These are phyloP conservation scores for Aspergillus sp. DNA, from an alignment of 2,329 filamentous ascomycete species.

Conservation along the genomic window DNA sequence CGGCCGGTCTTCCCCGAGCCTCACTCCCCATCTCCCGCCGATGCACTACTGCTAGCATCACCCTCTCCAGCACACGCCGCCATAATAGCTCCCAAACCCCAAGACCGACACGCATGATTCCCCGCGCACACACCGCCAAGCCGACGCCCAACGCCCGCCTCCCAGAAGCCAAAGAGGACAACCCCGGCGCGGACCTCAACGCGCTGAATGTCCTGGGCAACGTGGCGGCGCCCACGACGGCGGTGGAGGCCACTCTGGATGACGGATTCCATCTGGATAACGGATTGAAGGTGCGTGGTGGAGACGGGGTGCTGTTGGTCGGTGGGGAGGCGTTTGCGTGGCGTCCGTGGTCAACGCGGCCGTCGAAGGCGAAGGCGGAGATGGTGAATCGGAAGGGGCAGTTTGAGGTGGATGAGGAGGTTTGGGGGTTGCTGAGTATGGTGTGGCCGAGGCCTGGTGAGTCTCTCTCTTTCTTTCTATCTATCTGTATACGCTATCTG, in stretches of 20 bases:
- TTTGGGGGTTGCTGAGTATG: conserved; percentile 66
- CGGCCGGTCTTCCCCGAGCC: too few relatives aligned
- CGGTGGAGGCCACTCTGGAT: conserved; percentile 70
- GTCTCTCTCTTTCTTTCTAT: conserved; percentile 26
- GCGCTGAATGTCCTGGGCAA: conserved; percentile 71
- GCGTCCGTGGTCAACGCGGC: conserved; percentile 61
- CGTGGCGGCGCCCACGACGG: conserved; percentile 67
- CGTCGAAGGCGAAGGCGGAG: conserved; percentile 33
- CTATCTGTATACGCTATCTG: conserved; percentile 3
- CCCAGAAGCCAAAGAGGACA: conserved; percentile 52
- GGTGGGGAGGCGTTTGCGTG: conserved; percentile 83
- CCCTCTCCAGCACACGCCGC: conserved; percentile 9
- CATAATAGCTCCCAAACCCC: conserved; percentile 18
- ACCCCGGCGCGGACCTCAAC: conserved; percentile 59
- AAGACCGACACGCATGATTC: conserved; percentile 25
- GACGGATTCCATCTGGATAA: conserved; percentile 85
- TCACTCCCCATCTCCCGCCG: conserved; percentile 3
- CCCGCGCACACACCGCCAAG: conserved; percentile 27
- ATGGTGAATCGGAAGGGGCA: conserved; percentile 71
- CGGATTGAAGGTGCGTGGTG: conserved; percentile 60
- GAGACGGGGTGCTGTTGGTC: conserved; percentile 67
- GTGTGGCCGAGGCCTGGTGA: conserved; percentile 84
- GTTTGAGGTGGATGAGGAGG: conserved; percentile 63
- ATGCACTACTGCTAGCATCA: conserved; percentile 2
- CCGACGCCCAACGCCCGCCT: conserved; percentile 49